Conservation (phyloP, 1,139 yeast genomes). For the Torulaspora pretoriensis region DNA sequence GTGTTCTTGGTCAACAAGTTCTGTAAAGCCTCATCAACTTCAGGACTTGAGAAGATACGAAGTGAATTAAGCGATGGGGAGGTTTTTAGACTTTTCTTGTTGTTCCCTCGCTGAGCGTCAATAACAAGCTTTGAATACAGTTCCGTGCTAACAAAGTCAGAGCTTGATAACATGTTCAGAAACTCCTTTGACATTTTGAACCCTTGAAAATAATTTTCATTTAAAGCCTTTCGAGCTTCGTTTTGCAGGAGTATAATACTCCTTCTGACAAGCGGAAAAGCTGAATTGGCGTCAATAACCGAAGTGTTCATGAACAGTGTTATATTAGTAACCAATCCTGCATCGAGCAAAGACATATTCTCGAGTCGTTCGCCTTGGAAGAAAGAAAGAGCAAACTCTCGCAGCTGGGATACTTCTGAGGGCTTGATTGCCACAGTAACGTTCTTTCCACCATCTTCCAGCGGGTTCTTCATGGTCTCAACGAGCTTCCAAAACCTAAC, state of each 20-base stretch:
- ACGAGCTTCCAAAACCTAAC: constrained; percentile 65
- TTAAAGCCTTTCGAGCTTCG: constrained; percentile 47
- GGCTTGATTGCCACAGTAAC: constrained; percentile 18
- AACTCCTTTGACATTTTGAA: constrained; percentile 54
- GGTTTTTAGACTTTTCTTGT: background rate
- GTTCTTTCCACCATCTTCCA: constrained; percentile 48
- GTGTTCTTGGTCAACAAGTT: constrained; percentile 18
- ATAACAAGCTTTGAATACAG: constrained; percentile 17
- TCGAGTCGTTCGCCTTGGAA: constrained; percentile 15
- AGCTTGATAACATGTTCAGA: constrained; percentile 37
- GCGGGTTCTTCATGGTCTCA: constrained; percentile 66
- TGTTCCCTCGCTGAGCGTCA: constrained; percentile 1
- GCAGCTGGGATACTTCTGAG: constrained; percentile 14
- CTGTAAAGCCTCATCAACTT: constrained; percentile 23
- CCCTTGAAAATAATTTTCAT: constrained; percentile 48
- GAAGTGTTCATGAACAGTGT: constrained; percentile 10
- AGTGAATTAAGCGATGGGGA: constrained; percentile 10
- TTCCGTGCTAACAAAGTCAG: constrained; percentile 20
- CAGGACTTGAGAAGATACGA: constrained; percentile 21
- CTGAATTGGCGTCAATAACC: constrained; percentile 7
- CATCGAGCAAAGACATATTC: constrained; percentile 18
- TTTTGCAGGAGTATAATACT: constrained; percentile 55
- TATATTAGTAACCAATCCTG: constrained; percentile 20
- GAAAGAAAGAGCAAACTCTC: constrained; percentile 15
- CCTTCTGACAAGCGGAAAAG: constrained; percentile 46